phyloP scores from a whole-genome alignment of 257 asterid species.

The Fraxinus quadrangulata region DNA sequence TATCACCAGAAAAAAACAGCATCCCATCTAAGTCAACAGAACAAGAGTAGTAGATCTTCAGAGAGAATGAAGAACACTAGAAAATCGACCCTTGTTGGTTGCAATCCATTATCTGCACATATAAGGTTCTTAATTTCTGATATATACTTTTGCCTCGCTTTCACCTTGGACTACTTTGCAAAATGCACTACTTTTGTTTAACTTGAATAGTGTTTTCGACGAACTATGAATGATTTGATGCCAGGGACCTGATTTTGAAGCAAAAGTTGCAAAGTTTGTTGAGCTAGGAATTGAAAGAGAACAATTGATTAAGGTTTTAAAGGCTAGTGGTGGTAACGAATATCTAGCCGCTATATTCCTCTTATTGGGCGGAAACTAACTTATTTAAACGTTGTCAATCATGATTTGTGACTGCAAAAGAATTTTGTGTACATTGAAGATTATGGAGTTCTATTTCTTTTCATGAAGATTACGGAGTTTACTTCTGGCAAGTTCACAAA shows the following conservation, averaged over 20 bases:
- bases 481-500: background rate
- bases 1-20: background rate
- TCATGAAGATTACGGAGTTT: background rate
- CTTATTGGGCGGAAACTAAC: too few relatives aligned
- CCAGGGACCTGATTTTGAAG: slow-evolving; percentile 82
- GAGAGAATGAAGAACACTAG: background rate
- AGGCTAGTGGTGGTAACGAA: slow-evolving; percentile 79
- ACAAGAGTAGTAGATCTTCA: too few relatives aligned
- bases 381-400: too few relatives aligned
- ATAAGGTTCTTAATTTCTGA: background rate
- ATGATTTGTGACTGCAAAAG: too few relatives aligned
- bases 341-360: slow-evolving; percentile 65
- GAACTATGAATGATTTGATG: background rate
- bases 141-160: background rate
- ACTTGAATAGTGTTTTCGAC: background rate
- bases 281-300: slow-evolving; percentile 92
- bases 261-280: slow-evolving; percentile 78
- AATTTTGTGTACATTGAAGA: background rate
- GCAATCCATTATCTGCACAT: too few relatives aligned
- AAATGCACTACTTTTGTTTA: background rate
- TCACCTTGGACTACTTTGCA: background rate
- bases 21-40: background rate
- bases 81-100: too few relatives aligned
- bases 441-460: background rate
- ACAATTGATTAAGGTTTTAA: slow-evolving; percentile 79